Base-by-base conservation (phyloP, 2,329 filamentous ascomycete species). In the Magnaporthiopsis incrustans region DNA sequence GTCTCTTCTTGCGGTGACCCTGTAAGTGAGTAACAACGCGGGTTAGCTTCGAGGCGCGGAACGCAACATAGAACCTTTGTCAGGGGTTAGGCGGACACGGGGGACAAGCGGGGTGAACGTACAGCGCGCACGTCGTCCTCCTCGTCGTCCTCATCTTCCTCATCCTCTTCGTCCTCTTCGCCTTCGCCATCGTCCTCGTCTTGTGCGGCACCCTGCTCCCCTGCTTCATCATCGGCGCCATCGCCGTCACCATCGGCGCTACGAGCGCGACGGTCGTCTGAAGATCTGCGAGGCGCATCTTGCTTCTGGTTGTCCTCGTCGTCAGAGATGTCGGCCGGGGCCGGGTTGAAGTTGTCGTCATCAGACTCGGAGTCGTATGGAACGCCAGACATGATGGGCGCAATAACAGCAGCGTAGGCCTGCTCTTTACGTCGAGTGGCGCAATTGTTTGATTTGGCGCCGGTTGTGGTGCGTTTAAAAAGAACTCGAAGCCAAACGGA, bases 291-390 rank as follows among this genome's bases (percentile, higher is more conserved):
- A 25, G 44, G 44, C 44, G 64, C 64, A 2, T 65, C 66, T 63
- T 72, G 70, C 58, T 68, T 67, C 56, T 77, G 64, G 60, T 78
- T 77, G 68, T 80, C 82, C 66, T 92, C 90, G 61, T 86, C 87
- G 68, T 94, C 91, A 3, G 90, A 95, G 44, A 85, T 72, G 65
- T 91, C 85, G 66, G 85, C 89, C 26, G 89, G 88, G 61, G 83
- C 86, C 62, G 92, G 93, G 75, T 97, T 96, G 82, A 97, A 97
- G 74, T 94, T 89, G 66, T 90, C 88, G 70, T 96, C 92, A 62
- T 95, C 91, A 59, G 90, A 89, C 64, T 91, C 89, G 66, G 85
- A 88, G 66, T 88, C 85, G 70, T 79, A 60, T 15, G 7, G 22
- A 25, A 53, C 44, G n/a, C 58, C 62, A 59, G 59, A 60, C 59